phyloP scores from a whole-genome alignment of 176 grass and related monocot genomes.

The Carex littledalei region DNA sequence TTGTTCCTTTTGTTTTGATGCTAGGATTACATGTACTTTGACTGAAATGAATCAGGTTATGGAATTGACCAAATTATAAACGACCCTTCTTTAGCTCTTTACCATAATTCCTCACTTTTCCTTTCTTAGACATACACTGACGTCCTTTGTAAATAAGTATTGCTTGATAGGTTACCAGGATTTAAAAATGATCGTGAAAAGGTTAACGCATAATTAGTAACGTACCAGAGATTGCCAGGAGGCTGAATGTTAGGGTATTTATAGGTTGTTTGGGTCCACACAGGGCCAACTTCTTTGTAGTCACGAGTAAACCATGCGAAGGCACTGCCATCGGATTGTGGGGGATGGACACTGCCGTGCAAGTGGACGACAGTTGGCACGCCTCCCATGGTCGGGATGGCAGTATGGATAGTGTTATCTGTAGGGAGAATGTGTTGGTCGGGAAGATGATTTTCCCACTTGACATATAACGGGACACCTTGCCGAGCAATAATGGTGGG shows the following conservation, averaged over 20 bases:
- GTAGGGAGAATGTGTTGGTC: not conserved
- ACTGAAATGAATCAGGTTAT: not conserved
- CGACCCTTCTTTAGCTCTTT: not conserved
- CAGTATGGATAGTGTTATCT: not conserved
- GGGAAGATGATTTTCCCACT: not conserved
- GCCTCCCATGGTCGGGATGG: not conserved
- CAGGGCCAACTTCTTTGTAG: not conserved
- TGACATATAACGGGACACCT: not conserved
- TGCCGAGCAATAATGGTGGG: not conserved
- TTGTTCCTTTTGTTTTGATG: not conserved
- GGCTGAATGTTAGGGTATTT: slow-evolving; percentile 2
- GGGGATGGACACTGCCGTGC: not conserved
- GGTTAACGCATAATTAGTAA: not conserved
- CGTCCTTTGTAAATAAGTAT: not conserved
- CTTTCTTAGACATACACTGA: not conserved
- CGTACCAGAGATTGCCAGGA: not conserved
- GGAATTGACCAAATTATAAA: not conserved
- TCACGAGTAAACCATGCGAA: slow-evolving; percentile 9
- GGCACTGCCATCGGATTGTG: not conserved
- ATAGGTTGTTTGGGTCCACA: not conserved
- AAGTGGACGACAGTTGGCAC: not conserved
- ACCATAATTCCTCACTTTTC: not conserved
- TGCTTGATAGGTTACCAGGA: not conserved
- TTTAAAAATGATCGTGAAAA: not conserved
- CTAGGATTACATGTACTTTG: not conserved